These are phyloP conservation scores for Xylaria sp. DNA, from an alignment of 2,329 filamentous ascomycete species.

Conservation along the genomic window DNA sequence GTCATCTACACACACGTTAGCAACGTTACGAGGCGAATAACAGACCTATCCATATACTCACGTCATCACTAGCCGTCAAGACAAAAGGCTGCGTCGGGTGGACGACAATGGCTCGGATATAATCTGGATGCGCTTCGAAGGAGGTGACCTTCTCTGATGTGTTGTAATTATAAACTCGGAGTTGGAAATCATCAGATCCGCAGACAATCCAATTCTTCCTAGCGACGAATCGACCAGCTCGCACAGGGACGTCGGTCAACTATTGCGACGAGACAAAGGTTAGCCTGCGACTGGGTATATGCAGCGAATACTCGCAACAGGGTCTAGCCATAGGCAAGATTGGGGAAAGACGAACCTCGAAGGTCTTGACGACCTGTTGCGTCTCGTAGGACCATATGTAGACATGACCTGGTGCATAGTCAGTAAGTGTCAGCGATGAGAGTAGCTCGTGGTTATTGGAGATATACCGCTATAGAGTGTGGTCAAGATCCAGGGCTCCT, in stretches of 20 bases:
- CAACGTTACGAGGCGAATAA: not conserved
- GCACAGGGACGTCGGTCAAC: slow-evolving; percentile 96
- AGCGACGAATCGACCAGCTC: slow-evolving; percentile 94
- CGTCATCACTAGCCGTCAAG: slow-evolving; percentile 95
- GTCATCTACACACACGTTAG: slow-evolving; percentile 34
- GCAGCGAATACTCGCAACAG: not conserved
- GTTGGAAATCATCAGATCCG: slow-evolving; percentile 90
- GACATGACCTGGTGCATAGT: slow-evolving; percentile 78
- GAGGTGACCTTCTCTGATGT: slow-evolving; percentile 98
- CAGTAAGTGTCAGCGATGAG: slow-evolving; percentile 29
- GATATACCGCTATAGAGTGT: slow-evolving; percentile 91
- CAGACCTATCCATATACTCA: slow-evolving; percentile 86
- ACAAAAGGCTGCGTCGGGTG: slow-evolving; percentile 97
- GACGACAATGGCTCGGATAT: slow-evolving; percentile 95
- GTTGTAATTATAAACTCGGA: slow-evolving; percentile 98
- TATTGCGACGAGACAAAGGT: slow-evolving; percentile 2
- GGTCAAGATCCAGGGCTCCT: slow-evolving; percentile 95
- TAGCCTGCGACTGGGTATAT: not conserved
- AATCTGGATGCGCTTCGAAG: slow-evolving; percentile 97
- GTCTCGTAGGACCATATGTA: slow-evolving; percentile 99
- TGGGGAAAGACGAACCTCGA: slow-evolving; percentile 65
- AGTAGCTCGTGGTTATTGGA: slow-evolving; percentile 21
- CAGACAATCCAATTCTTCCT: slow-evolving; percentile 99
- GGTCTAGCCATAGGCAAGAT: not conserved
- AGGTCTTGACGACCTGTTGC: slow-evolving; percentile 96